phyloP scores from a whole-genome alignment of 805 yeast genomes.

The Sungouiozyma ichnusensis region DNA sequence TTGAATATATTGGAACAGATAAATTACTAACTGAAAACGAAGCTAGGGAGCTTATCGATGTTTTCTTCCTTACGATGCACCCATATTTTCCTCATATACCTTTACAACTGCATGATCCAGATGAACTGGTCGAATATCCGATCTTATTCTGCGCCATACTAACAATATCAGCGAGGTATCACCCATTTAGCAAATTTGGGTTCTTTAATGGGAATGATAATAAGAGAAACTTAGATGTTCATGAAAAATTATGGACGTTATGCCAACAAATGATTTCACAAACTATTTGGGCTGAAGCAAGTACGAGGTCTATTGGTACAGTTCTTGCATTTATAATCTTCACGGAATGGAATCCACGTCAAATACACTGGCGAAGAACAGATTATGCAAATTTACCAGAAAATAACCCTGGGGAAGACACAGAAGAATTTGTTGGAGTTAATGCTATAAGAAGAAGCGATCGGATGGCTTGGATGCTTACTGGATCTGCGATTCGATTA shows the following conservation, averaged over 20 bases:
- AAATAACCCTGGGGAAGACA: slow-evolving; percentile 23
- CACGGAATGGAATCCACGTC: slow-evolving; percentile 94
- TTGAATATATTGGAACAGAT: slow-evolving; percentile 46
- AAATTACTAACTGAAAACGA: slow-evolving; percentile 53
- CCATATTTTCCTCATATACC: slow-evolving; percentile 89
- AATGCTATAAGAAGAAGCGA: slow-evolving; percentile 81
- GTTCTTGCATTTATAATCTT: slow-evolving; percentile 72
- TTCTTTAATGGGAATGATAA: slow-evolving; percentile 25
- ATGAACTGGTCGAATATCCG: slow-evolving; percentile 65
- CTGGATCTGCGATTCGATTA: slow-evolving; percentile 75
- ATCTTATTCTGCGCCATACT: slow-evolving; percentile 70
- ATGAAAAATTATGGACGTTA: slow-evolving; percentile 73
- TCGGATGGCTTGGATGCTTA: slow-evolving; percentile 88
- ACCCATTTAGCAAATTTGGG: slow-evolving; percentile 39
- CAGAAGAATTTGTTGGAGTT: slow-evolving; percentile 55
- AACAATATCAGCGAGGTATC: slow-evolving; percentile 73
- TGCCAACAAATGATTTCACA: slow-evolving; percentile 74
- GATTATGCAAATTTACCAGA: slow-evolving; percentile 62
- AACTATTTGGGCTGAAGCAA: slow-evolving; percentile 91
- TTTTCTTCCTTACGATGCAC: slow-evolving; percentile 70
- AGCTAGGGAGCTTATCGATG: slow-evolving; percentile 44
- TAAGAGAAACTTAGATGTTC: slow-evolving; percentile 47
- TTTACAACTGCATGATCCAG: slow-evolving; percentile 53
- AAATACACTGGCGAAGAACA: slow-evolving; percentile 79
- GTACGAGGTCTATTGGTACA: slow-evolving; percentile 78